Evolutionary conservation across 192 early-diverging fungal genomes (phyloP).

Genomic region (Backusella australiensis): DNA sequence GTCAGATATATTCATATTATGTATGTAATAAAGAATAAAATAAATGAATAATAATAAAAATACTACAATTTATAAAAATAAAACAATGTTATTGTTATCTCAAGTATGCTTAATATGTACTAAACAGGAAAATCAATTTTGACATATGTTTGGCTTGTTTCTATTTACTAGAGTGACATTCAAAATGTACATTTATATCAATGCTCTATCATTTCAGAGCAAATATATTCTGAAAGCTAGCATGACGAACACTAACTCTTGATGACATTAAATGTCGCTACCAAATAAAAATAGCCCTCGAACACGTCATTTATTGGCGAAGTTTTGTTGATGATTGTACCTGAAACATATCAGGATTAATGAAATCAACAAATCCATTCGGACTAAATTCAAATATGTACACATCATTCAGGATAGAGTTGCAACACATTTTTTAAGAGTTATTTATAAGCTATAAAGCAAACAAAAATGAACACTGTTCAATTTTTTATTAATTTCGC

Average conservation of each 20-base stretch:
- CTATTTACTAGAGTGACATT: no score
- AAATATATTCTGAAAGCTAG: background rate
- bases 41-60: background rate
- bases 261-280: background rate
- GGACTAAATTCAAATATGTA: background rate
- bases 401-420: background rate
- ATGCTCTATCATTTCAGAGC: background rate
- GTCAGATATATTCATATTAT: constrained; percentile 2
- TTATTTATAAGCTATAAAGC: background rate
- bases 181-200: no score
- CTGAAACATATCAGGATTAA: background rate
- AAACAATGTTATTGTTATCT: background rate
- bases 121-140: background rate
- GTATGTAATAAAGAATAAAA: background rate
- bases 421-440: background rate
- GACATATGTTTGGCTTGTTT: background rate
- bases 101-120: background rate
- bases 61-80: background rate
- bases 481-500: background rate
- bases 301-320: background rate
- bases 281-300: background rate
- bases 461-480: background rate
- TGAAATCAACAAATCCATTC: background rate
- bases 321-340: background rate
- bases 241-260: background rate